phyloP scores from a whole-genome alignment of 441 rosid species.

The Hura crepitans region DNA sequence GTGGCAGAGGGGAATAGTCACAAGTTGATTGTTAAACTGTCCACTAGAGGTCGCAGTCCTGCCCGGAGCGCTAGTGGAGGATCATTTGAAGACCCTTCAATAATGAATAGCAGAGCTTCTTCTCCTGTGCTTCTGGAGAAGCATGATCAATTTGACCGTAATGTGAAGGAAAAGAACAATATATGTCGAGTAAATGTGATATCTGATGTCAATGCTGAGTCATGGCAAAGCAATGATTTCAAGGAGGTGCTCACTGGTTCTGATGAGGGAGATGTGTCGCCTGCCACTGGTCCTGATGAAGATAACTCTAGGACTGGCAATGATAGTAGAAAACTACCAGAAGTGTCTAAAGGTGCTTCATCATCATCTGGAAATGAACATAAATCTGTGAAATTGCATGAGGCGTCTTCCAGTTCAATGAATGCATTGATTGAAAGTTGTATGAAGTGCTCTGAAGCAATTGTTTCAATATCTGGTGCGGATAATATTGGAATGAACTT shows the following conservation, averaged over 20 bases:
- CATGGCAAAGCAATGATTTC: conserved; percentile 58
- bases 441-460: conserved; percentile 59
- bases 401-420: conserved; percentile 66
- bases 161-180: conserved; percentile 50
- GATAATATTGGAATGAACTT: conserved; percentile 96
- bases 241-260: conserved; percentile 49
- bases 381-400: conserved; percentile 48
- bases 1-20: conserved; percentile 52
- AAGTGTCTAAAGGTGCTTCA: conserved; percentile 39
- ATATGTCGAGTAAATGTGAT: conserved; percentile 33
- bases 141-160: conserved; percentile 55
- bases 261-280: conserved; percentile 55
- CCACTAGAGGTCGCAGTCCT: conserved; percentile 73
- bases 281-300: conserved; percentile 40
- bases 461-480: conserved; percentile 43
- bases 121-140: conserved; percentile 60
- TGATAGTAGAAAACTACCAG: conserved; percentile 41
- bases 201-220: conserved; percentile 47
- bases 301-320: conserved; percentile 38
- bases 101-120: conserved; percentile 52
- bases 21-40: conserved; percentile 67
- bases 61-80: conserved; percentile 65
- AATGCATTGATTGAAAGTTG: conserved; percentile 93
- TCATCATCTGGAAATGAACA: conserved; percentile 44
- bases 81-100: conserved; percentile 57